Evolutionary conservation across 2,329 filamentous ascomycete genomes (phyloP), one percentile per base, ranked within the genome.

Genomic region (Coniochaeta sp.): DNA sequence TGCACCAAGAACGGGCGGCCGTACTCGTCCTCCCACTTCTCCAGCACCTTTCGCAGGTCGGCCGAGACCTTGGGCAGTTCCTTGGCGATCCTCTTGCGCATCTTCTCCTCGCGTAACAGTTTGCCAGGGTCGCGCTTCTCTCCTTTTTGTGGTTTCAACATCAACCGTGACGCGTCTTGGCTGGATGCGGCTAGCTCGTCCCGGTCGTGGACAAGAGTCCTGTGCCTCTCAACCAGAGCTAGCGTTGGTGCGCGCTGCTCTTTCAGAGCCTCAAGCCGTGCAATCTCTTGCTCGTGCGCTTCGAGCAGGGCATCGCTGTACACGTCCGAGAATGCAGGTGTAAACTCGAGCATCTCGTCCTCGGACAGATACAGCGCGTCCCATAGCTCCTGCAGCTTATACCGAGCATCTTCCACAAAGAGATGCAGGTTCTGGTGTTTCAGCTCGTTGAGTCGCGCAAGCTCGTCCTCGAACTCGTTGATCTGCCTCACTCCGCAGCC

Each of bases 341-440:
- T 95, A 67, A 99, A 99, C 66, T 97, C 93, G 60, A 98, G 85
- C 93, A 98, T 98, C 76, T 99, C 95, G 69, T 99, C 95, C 71
- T 99, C 95, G 0, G 91, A 96, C 70, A 96, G 93, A 77, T 95
- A 98, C 1, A 99, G 78, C 0, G 86, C 81, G 71, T 99, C 95
- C 95, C 96, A 99, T 0, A 99, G 84, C 70, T 96, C 93, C 73
- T 98, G 93, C 12, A 99, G 82, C 71, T 90, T 91, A 75, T 87
- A 90, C 44, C 96, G 85, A 22, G 93, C 89, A 76, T 99, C 95
- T 72, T 98, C 95, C 12, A 99, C 91, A 69, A 99, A 99, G 5
- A 98, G 76, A 71, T 97, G 93, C 64, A 99, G 81, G 69, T 99
- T 97, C 72, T 99, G 91, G 67, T 89, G 84, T 79, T 99, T 99